Percentiles rank a stretch among this genome's conserved stretches.
These are phyloP conservation scores for Chaetomium fimeti DNA, from an alignment of 495 filamentous ascomycete species.

Conservation along the genomic window DNA sequence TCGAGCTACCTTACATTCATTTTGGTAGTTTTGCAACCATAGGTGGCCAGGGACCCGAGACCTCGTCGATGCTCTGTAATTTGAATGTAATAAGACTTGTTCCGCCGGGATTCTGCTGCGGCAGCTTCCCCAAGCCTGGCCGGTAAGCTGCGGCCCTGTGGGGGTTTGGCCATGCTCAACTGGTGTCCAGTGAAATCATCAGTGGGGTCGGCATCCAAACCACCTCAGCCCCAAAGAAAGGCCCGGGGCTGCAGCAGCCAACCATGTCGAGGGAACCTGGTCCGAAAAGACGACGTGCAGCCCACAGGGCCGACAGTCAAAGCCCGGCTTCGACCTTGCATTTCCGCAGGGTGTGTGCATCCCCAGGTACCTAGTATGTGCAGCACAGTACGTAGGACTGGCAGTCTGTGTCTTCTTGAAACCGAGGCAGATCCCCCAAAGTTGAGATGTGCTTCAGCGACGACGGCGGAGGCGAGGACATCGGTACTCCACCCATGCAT, in stretches of 20 bases:
- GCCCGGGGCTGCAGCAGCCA: constrained; percentile 24
- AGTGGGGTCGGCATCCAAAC: constrained; percentile 21
- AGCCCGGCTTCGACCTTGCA: constrained; percentile 17
- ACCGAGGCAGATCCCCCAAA: background rate
- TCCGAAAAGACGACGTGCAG: constrained; percentile 20
- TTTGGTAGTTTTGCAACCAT: no score
- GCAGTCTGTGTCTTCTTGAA: background rate
- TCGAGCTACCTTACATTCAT: background rate
- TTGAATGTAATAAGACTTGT: background rate
- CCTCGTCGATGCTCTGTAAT: background rate
- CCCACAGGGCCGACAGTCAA: constrained; percentile 16
- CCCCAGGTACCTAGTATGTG: background rate
- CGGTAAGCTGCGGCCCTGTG: constrained; percentile 17
- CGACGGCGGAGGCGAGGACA: no score
- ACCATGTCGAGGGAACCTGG: constrained; percentile 21
- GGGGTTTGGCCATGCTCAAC: constrained; percentile 25
- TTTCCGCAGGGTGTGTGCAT: background rate
- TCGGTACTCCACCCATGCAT: background rate
- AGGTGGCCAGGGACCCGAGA: background rate
- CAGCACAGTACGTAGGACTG: no score
- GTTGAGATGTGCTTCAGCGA: background rate
- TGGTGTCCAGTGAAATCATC: constrained; percentile 29
- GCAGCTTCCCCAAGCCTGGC: constrained; percentile 6
- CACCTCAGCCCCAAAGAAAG: constrained; percentile 22
- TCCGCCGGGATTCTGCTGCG: background rate